These are phyloP conservation scores for Shiraia bambusicola DNA, from an alignment of 2,329 filamentous ascomycete genomes.

Conservation along the genomic window DNA sequence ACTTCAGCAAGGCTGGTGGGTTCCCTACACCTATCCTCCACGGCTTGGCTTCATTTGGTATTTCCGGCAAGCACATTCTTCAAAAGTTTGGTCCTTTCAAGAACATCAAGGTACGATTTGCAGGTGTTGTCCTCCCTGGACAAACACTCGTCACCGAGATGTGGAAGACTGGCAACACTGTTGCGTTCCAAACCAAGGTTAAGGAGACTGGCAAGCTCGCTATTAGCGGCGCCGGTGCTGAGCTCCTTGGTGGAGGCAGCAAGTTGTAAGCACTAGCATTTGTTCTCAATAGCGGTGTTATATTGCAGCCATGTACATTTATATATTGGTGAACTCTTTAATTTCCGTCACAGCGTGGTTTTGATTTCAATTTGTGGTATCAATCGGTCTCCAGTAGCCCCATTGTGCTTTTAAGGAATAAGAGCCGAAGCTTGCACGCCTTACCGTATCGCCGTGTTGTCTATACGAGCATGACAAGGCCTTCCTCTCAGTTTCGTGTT, in stretches of 20 bases:
- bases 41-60: conserved; percentile 93
- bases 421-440: no score
- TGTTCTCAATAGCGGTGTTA: neutral
- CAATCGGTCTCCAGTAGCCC: no score
- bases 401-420: no score
- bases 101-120: conserved; percentile 92
- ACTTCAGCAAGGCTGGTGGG: conserved; percentile 90
- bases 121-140: conserved; percentile 80
- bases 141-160: conserved; percentile 90
- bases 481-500: no score
- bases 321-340: no score
- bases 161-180: conserved; percentile 81
- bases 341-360: no score
- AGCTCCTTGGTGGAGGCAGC: conserved; percentile 60
- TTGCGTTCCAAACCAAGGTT: conserved; percentile 84
- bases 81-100: conserved; percentile 79
- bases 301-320: no score
- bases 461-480: neutral
- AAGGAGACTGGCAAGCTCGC: conserved; percentile 91
- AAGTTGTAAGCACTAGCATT: conserved; percentile 35
- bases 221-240: conserved; percentile 77
- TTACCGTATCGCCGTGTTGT: no score
- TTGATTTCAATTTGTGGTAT: no score
- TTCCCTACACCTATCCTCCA: conserved; percentile 95
- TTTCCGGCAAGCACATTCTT: conserved; percentile 87